Evolutionary conservation across 352 stramenopile species (phyloP).

Genomic region (Plasmopara halstedii): DNA sequence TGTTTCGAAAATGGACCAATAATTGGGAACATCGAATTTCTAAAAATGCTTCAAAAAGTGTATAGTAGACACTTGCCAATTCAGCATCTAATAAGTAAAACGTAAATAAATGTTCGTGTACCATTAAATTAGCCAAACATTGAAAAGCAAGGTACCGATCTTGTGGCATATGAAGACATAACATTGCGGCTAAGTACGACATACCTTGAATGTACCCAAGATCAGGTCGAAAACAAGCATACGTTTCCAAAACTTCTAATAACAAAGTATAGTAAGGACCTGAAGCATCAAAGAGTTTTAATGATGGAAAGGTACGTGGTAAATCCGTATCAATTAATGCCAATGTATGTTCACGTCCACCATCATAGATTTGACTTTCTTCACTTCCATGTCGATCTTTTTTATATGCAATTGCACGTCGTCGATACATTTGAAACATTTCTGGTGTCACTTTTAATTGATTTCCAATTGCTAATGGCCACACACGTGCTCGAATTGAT

Average conservation of each 20-base stretch:
- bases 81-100: slow-evolving; percentile 82
- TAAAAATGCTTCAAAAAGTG: slow-evolving; percentile 70
- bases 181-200: slow-evolving; percentile 80
- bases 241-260: slow-evolving; percentile 79
- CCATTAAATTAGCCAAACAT: slow-evolving; percentile 82
- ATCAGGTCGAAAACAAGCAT: slow-evolving; percentile 81
- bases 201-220: slow-evolving; percentile 87
- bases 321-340: slow-evolving; percentile 83
- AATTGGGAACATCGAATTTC: slow-evolving; percentile 37
- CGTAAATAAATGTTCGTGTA: slow-evolving; percentile 83
- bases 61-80: slow-evolving; percentile 75
- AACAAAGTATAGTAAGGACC: slow-evolving; percentile 73
- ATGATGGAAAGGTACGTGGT: slow-evolving; percentile 75
- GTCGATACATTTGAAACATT: slow-evolving; percentile 82
- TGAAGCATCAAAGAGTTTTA: slow-evolving; percentile 69
- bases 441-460: slow-evolving; percentile 79
- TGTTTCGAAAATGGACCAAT: slow-evolving; percentile 39
- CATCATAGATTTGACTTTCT: slow-evolving; percentile 10
- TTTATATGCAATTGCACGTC: slow-evolving; percentile 53
- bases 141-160: slow-evolving; percentile 79
- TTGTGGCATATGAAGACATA: slow-evolving; percentile 81
- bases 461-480: slow-evolving; percentile 82
- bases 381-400: slow-evolving; percentile 26
- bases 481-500: slow-evolving; percentile 73
- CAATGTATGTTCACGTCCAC: slow-evolving; percentile 67